Evolutionary conservation across 495 filamentous ascomycete species (phyloP).

Genomic region (Ramalina peruviana): DNA sequence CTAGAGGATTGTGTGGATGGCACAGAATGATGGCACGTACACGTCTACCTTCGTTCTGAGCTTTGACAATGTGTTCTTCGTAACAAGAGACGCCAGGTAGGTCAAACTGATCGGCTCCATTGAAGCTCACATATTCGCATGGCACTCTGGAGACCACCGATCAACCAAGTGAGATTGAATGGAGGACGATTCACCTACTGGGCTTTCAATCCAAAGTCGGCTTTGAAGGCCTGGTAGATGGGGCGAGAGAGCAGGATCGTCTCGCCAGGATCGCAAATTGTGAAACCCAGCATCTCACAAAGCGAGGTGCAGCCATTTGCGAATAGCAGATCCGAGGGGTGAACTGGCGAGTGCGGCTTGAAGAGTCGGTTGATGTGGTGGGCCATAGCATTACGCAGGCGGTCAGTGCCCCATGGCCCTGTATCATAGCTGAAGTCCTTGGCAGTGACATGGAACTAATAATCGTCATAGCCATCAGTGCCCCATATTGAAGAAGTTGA

Average conservation of each 20-base stretch:
- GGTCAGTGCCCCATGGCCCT: conserved; percentile 20
- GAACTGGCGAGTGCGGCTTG: conserved; percentile 24
- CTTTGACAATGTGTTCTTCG: conserved; percentile 23
- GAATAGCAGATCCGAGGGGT: conserved; percentile 27
- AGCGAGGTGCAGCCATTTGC: conserved; percentile 35
- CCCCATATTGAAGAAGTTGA: neutral
- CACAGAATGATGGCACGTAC: conserved; percentile 41
- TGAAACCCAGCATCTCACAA: conserved; percentile 31
- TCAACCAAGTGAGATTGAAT: neutral
- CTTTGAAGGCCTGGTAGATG: conserved; percentile 35
- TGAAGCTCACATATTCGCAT: conserved; percentile 31
- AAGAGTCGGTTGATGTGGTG: conserved; percentile 31
- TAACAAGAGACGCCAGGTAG: conserved; percentile 27
- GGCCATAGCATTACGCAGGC: conserved; percentile 30
- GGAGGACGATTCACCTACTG: conserved; percentile 26
- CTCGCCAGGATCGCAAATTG: conserved; percentile 33
- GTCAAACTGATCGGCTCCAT: conserved; percentile 31
- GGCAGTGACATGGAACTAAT: conserved; percentile 19
- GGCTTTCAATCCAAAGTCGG: conserved; percentile 19
- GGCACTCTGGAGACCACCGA: conserved; percentile 15
- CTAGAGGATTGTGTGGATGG: conserved; percentile 49
- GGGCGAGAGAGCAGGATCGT: conserved; percentile 36
- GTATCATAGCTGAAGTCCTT: conserved; percentile 33
- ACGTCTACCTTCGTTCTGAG: conserved; percentile 17
- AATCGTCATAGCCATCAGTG: conserved; percentile 15